Evolutionary conservation across 768 basidiomycete species (phyloP).

Genomic region (Russula sp.): DNA sequence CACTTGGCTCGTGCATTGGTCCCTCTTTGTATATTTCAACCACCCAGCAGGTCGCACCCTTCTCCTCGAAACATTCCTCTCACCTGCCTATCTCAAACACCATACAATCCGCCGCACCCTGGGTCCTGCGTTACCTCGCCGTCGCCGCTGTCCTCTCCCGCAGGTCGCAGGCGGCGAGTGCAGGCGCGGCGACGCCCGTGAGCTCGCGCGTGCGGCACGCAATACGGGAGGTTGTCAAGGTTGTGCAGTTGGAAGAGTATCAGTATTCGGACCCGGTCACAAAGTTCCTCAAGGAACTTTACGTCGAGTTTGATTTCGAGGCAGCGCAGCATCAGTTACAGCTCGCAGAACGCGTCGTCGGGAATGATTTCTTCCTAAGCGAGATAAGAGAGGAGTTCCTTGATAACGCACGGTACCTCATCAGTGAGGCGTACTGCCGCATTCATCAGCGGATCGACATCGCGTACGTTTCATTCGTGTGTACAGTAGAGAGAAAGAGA

Average conservation of each 20-base stretch:
- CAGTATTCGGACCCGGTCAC: constrained; percentile 95
- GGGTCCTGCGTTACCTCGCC: constrained; percentile 92
- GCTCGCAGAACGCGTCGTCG: constrained; percentile 76
- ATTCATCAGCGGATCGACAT: constrained; percentile 94
- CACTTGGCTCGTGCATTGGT: constrained; percentile 97
- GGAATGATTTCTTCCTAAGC: constrained; percentile 90
- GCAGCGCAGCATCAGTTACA: constrained; percentile 82
- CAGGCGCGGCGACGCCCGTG: constrained; percentile 39
- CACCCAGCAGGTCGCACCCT: constrained; percentile 87
- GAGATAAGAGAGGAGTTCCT: constrained; percentile 92
- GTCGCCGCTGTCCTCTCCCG: constrained; percentile 91
- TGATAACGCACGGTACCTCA: constrained; percentile 93
- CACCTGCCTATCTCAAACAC: constrained; percentile 97
- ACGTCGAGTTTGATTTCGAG: constrained; percentile 95
- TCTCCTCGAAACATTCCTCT: constrained; percentile 94
- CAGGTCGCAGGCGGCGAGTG: constrained; percentile 56
- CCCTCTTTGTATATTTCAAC: constrained; percentile 97
- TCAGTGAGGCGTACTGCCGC: constrained; percentile 96
- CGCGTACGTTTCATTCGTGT: constrained; percentile 45
- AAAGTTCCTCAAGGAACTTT: constrained; percentile 88
- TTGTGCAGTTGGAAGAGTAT: constrained; percentile 93
- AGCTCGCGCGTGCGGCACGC: constrained; percentile 82
- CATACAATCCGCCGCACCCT: constrained; percentile 92
- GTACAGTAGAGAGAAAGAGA: not conserved
- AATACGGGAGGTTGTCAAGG: constrained; percentile 87